Evolutionary conservation across 441 rosid species (phyloP), one percentile per base, ranked within the genome.

Genomic region (Rhodomyrtus psidioides): DNA sequence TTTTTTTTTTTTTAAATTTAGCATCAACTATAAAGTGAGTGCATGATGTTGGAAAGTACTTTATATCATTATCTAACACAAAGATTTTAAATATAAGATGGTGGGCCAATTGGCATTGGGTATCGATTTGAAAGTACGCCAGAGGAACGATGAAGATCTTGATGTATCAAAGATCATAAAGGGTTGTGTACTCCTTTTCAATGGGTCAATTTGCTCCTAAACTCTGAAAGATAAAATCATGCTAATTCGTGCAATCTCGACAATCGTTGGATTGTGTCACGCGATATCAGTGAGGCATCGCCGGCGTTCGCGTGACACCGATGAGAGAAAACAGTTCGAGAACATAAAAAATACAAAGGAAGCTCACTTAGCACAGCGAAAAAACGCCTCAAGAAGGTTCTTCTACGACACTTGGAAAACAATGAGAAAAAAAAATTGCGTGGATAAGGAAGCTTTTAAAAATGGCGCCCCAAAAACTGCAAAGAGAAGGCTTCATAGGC

Each of bases 401-500:
- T 6, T 4, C 49, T n/a, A n/a, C n/a, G 8, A 46, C 49, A 6
- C 49, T 46, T 46, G 65, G 34, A 58, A n/a, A 0, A 58, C 3
- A 39, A 42, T 4, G 6, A n/a, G n/a, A 13, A 4, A 14, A 9
- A 27, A 59, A 59, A 14, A 0, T 27, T 59, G 34, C 16, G 0
- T 0, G 27, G 9, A n/a, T 9, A 59, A 59, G 30, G 27, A 57
- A 57, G 60, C 7, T 57, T 26, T 9, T 7, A 57, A 26, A n/a
- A n/a, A n/a, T 0, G 60, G 60, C 60, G 28, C 12, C 28, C 60
- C 28, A 12, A 57, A 0, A 57, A 4, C 60, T 57, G 12, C 60
- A 26, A 1, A 0, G 0, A 24, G 28, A 57, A 57, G 26, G 28
- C 60, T 57, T 57, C 60, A 26, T 28, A 57, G 60, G 28, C 0